These are phyloP conservation scores for Vitis vinifera DNA, from an alignment of 164 flowering plant genomes.

Conservation along the genomic window ASM3070453v1 NC_081817.1:2271501-2272000, in stretches of 20 bases:
- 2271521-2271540: not conserved
- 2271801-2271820: not conserved
- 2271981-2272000: not conserved
- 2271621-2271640: constrained; percentile 1
- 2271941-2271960: constrained; percentile 3
- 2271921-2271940: not conserved
- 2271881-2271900: constrained; percentile 4
- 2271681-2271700: not conserved
- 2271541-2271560: constrained; percentile 3
- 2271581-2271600: constrained; percentile 3
- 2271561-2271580: not conserved
- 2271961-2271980: not conserved
- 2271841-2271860: not conserved
- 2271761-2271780: not conserved
- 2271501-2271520: constrained; percentile 4
- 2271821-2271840: not conserved
- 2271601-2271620: not conserved
- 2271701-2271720: not conserved
- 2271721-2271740: not conserved
- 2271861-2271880: constrained; percentile 1
- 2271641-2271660: not conserved
- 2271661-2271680: not conserved
- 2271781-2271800: not conserved
- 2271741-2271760: not conserved
- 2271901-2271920: constrained; percentile 2